phyloP scores from a whole-genome alignment of 139 green algal genomes.

The Chlamydomonas urium region DNA sequence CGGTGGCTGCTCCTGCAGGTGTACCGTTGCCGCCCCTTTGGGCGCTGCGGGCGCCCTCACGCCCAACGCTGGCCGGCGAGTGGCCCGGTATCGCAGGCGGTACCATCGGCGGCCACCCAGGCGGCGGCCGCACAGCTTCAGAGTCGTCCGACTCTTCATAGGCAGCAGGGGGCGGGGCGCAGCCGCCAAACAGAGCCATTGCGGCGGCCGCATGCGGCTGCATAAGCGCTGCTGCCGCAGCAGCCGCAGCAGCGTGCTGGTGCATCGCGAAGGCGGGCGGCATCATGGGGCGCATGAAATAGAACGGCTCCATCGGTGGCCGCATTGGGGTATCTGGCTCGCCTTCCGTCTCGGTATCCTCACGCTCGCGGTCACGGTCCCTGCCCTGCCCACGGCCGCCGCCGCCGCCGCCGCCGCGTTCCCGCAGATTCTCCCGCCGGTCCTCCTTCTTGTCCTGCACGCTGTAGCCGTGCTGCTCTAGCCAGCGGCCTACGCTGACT shows the following conservation, averaged over 20 bases:
- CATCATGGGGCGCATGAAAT: background rate
- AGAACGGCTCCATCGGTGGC: background rate
- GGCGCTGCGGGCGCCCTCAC: background rate
- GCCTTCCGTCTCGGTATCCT: background rate
- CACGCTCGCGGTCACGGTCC: too few relatives aligned
- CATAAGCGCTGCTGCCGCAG: too few relatives aligned
- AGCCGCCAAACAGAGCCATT: background rate
- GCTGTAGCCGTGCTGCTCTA: conserved; percentile 8
- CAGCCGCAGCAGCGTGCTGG: too few relatives aligned
- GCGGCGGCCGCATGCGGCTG: background rate
- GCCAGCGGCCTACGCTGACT: conserved; percentile 10
- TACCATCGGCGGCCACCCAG: too few relatives aligned
- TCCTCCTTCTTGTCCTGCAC: too few relatives aligned
- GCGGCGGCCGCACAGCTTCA: too few relatives aligned
- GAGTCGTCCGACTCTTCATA: too few relatives aligned
- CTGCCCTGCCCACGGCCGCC: background rate
- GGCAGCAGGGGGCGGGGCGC: background rate
- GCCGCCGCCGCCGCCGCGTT: background rate
- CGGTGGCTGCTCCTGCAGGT: background rate
- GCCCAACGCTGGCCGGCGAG: background rate
- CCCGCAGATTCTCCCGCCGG: too few relatives aligned
- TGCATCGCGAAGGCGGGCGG: too few relatives aligned
- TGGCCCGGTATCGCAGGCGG: background rate
- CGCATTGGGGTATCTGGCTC: background rate
- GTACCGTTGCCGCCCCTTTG: background rate